Percentiles rank a stretch among this genome's conserved stretches.
Conservation (phyloP, 345 rosid species). For the Lumnitzera littorea region DNA sequence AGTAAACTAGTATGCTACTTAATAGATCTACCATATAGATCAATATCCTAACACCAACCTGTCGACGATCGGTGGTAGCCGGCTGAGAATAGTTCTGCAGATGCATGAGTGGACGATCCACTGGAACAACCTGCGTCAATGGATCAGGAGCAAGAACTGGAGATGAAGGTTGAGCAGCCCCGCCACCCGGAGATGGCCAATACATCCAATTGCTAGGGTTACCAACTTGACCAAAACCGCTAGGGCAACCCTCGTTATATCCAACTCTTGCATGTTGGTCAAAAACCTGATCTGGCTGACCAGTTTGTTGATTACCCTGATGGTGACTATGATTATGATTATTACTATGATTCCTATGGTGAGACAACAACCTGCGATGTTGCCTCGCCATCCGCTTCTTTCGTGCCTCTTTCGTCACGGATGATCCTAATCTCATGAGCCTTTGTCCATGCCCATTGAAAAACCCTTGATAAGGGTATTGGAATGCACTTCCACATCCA, state of each 20-base stretch:
- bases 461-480: conserved; percentile 40
- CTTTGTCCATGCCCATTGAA: conserved; percentile 40
- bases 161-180: conserved; percentile 17
- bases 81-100: conserved; percentile 42
- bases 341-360: conserved; percentile 24
- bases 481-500: conserved; percentile 38
- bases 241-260: conserved; percentile 17
- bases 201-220: conserved; percentile 51
- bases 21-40: too few relatives aligned
- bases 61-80: conserved; percentile 51
- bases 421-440: conserved; percentile 50
- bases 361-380: conserved; percentile 56
- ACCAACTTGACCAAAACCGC: conserved; percentile 10
- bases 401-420: conserved; percentile 89
- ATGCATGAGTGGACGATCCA: conserved; percentile 38
- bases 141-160: conserved; percentile 1
- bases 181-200: conserved; percentile 37
- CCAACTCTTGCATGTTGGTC: conserved; percentile 32
- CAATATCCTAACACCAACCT: conserved; percentile 27
- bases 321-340: conserved; percentile 32
- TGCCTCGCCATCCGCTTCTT: conserved; percentile 99
- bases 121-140: conserved; percentile 4
- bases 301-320: conserved; percentile 15
- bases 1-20: too few relatives aligned
- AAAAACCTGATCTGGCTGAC: conserved; percentile 5